A percentile compares a stretch with the other conserved stretches of the same genome.
Conservation (phyloP, 306 rosid genomes). For the Vigna mungo region DNA sequence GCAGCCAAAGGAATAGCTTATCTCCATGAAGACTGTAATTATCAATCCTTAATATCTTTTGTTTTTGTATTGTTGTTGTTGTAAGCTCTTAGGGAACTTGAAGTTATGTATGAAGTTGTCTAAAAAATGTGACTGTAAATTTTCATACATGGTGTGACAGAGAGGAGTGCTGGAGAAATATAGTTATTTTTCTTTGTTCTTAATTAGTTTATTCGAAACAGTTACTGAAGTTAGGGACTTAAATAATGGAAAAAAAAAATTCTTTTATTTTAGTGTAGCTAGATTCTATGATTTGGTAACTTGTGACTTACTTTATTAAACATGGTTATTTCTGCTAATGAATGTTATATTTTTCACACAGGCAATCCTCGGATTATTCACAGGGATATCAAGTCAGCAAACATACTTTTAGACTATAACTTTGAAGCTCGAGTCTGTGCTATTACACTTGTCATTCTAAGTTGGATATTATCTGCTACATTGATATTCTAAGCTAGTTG, state of each 20-base stretch:
- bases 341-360: neutral
- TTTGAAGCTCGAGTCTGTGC: conserved; percentile 11
- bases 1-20: conserved; percentile 22
- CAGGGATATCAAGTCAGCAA: conserved; percentile 22
- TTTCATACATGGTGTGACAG: neutral
- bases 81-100: neutral
- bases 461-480: neutral
- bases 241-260: neutral
- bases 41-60: neutral
- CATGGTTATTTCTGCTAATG: neutral
- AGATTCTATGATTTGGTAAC: neutral
- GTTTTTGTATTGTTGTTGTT: neutral
- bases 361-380: conserved; percentile 24
- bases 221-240: neutral
- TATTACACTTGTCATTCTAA: neutral
- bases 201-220: neutral
- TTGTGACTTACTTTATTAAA: neutral
- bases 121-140: neutral
- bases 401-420: conserved; percentile 10
- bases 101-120: neutral
- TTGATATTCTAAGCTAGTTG: neutral
- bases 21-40: conserved; percentile 27
- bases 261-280: neutral
- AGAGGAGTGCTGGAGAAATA: neutral
- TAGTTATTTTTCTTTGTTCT: neutral